These are phyloP conservation scores for Elongisporangium anandrum DNA, from an alignment of 352 stramenopile genomes.

Conservation along the genomic window DNA sequence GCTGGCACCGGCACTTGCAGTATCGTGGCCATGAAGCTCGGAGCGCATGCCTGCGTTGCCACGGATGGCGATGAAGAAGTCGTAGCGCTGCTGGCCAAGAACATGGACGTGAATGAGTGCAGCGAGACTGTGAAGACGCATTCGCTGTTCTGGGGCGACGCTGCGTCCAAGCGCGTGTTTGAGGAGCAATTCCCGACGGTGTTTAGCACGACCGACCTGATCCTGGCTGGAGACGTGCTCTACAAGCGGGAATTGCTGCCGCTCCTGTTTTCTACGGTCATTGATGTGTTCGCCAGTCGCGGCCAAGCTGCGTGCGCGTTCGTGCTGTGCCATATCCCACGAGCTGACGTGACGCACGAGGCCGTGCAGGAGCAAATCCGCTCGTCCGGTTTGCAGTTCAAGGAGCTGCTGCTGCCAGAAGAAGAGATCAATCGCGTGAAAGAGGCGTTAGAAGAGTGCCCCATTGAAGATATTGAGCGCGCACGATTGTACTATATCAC, in stretches of 20 bases:
- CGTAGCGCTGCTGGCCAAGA: slow-evolving; percentile 41
- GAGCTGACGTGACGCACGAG: slow-evolving; percentile 62
- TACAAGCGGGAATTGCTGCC: slow-evolving; percentile 70
- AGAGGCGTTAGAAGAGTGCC: slow-evolving; percentile 40
- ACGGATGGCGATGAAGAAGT: slow-evolving; percentile 69
- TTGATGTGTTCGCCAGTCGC: slow-evolving; percentile 19
- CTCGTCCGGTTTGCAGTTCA: slow-evolving; percentile 32
- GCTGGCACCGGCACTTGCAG: slow-evolving; percentile 70
- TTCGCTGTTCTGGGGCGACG: slow-evolving; percentile 59
- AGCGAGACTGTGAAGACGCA: slow-evolving; percentile 17
- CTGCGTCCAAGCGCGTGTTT: slow-evolving; percentile 26
- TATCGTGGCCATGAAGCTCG: slow-evolving; percentile 56
- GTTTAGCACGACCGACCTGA: slow-evolving; percentile 33
- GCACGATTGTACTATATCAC: slow-evolving; percentile 63
- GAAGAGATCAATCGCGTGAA: slow-evolving; percentile 17
- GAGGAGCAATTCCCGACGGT: slow-evolving; percentile 20
- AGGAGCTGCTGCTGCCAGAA: slow-evolving; percentile 21
- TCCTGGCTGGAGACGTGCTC: slow-evolving; percentile 72
- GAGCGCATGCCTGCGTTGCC: slow-evolving; percentile 36
- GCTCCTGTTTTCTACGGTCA: slow-evolving; percentile 59
- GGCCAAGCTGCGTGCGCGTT: slow-evolving; percentile 16
- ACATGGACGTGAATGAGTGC: slow-evolving; percentile 35
- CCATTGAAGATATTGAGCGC: slow-evolving; percentile 44
- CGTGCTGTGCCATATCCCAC: slow-evolving; percentile 69
- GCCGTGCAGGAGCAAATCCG: slow-evolving; percentile 42